phyloP scores from a whole-genome alignment of 345 rosid genomes.

The Limnanthes douglasii region DNA sequence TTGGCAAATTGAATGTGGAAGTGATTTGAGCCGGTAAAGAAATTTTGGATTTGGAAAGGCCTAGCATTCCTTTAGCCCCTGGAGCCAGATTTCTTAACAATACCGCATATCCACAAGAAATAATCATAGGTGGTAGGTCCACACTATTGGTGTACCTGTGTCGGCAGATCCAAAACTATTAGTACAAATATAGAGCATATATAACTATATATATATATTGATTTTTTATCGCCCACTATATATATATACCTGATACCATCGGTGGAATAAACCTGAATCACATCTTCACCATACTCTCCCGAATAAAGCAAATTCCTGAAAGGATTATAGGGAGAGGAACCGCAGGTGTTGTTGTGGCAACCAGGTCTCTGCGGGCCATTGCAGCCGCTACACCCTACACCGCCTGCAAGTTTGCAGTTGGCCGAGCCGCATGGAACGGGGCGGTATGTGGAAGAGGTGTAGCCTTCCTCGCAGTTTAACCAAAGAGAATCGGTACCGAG shows the following conservation, averaged over 20 bases:
- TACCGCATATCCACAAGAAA: too few species aligned
- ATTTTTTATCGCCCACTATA: too few species aligned
- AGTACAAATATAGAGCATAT: too few species aligned
- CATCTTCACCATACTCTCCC: conserved; percentile 15
- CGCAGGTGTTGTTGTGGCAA: conserved; percentile 25
- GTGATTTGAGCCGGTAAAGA: too few species aligned
- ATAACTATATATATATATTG: too few species aligned
- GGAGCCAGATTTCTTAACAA: too few species aligned
- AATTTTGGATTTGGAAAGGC: too few species aligned
- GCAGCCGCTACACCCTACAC: conserved; percentile 10
- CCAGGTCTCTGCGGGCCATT: conserved; percentile 12
- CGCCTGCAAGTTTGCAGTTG: conserved; percentile 8
- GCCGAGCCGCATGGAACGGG: conserved; percentile 14
- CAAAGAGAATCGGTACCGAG: conserved; percentile 22
- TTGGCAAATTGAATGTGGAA: too few species aligned
- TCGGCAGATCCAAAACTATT: too few species aligned
- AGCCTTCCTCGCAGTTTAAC: conserved; percentile 20
- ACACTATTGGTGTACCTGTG: too few species aligned
- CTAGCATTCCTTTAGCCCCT: too few species aligned
- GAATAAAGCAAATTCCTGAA: neutral
- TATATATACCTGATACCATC: conserved; percentile 2
- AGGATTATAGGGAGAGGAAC: conserved; percentile 9
- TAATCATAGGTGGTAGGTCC: too few species aligned
- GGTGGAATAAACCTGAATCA: conserved; percentile 2
- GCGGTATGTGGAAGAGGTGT: conserved; percentile 17